Evolutionary conservation across 352 stramenopile species (phyloP).

Genomic region (Halophytophthora batemanensis): DNA sequence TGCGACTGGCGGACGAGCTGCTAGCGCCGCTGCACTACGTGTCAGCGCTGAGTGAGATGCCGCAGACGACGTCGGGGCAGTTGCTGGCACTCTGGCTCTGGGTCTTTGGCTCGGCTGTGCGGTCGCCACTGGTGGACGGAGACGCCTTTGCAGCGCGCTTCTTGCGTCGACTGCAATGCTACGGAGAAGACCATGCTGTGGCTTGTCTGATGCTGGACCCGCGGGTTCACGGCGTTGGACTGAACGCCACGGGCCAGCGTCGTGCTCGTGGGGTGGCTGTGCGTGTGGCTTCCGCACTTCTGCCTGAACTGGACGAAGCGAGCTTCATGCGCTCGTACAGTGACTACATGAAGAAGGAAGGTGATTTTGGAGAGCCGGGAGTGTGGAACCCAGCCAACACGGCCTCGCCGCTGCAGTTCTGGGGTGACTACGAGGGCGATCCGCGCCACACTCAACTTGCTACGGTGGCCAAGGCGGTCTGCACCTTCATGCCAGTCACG

Average conservation of each 20-base stretch:
- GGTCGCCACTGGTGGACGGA: constrained; percentile 24
- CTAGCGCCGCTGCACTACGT: constrained; percentile 27
- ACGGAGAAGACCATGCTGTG: constrained; percentile 34
- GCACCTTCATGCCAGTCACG: constrained; percentile 28
- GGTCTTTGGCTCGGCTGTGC: constrained; percentile 24
- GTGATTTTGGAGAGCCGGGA: constrained; percentile 30
- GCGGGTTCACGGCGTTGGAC: constrained; percentile 32
- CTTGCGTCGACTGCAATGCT: constrained; percentile 24
- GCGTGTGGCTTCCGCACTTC: constrained; percentile 17
- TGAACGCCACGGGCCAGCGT: constrained; percentile 33
- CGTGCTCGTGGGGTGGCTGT: constrained; percentile 27
- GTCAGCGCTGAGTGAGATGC: constrained; percentile 25
- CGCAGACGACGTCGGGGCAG: constrained; percentile 28
- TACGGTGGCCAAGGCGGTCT: constrained; percentile 24
- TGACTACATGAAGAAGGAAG: constrained; percentile 39
- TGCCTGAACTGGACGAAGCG: constrained; percentile 28
- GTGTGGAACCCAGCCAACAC: constrained; percentile 36
- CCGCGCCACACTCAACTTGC: constrained; percentile 30
- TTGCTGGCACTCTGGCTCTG: constrained; percentile 33
- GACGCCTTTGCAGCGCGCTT: constrained; percentile 19
- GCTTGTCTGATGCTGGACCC: constrained; percentile 34
- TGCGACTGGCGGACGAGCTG: constrained; percentile 21
- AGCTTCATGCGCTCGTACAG: constrained; percentile 42
- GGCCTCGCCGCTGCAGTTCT: constrained; percentile 32
- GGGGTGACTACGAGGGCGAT: constrained; percentile 36